Percentiles rank a stretch among this genome's conserved stretches.
Conservation (phyloP, 331 rosid genomes). For the Quercus phellos region DNA sequence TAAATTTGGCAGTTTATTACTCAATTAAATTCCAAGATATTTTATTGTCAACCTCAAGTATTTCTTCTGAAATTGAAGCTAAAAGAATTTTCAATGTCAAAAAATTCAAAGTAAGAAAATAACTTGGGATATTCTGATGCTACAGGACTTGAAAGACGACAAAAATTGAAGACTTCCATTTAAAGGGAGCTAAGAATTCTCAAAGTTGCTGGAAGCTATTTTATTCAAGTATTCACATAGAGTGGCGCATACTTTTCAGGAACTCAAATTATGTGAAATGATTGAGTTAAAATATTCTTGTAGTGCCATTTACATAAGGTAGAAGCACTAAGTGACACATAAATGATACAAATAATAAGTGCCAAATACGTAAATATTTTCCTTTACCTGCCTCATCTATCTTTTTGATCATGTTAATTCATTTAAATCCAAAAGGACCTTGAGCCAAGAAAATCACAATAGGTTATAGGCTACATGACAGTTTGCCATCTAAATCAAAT, state of each 20-base stretch:
- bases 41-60: neutral
- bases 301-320: constrained; percentile 39
- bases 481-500: constrained; percentile 20
- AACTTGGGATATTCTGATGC: constrained; percentile 4
- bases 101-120: constrained; percentile 6
- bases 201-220: neutral
- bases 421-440: constrained; percentile 1
- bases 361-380: constrained; percentile 25
- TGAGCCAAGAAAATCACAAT: constrained; percentile 5
- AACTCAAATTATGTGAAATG: constrained; percentile 11
- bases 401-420: constrained; percentile 15
- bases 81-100: neutral
- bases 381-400: constrained; percentile 18
- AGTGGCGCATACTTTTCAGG: constrained; percentile 7
- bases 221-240: neutral
- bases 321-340: constrained; percentile 25
- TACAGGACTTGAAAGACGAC: constrained; percentile 20
- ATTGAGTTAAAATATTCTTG: neutral
- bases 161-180: constrained; percentile 24
- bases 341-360: constrained; percentile 32
- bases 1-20: neutral
- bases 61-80: neutral
- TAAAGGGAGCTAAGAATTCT: neutral
- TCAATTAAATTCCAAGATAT: neutral
- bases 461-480: constrained; percentile 13